phyloP scores from a whole-genome alignment of 257 asterid species.

The Nyctanthes arbortristis region DNA sequence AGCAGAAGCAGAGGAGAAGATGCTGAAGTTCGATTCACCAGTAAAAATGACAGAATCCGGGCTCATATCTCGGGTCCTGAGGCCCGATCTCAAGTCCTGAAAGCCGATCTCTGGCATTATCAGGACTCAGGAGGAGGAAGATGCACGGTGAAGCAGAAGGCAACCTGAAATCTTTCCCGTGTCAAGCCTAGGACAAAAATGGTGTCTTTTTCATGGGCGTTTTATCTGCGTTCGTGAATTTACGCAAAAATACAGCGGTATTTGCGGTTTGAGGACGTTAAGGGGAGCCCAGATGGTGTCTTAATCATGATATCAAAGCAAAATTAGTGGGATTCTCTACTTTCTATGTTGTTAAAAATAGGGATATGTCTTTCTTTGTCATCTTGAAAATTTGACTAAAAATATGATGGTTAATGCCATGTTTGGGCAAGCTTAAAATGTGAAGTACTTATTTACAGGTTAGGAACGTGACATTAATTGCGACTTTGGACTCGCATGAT shows the following conservation, averaged over 20 bases:
- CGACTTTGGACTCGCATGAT: too few relatives aligned
- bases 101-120: constrained; percentile 54
- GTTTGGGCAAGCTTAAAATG: not conserved
- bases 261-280: constrained; percentile 46
- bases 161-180: constrained; percentile 29
- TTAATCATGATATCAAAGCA: constrained; percentile 39
- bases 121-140: constrained; percentile 13
- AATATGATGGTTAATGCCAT: constrained; percentile 22
- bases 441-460: too few relatives aligned
- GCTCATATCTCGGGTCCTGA: constrained; percentile 70
- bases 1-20: constrained; percentile 85
- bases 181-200: constrained; percentile 12
- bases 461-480: too few relatives aligned
- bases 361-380: constrained; percentile 26
- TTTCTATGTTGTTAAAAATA: constrained; percentile 32
- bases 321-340: constrained; percentile 34
- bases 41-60: constrained; percentile 81
- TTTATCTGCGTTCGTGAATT: constrained; percentile 33
- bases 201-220: constrained; percentile 26
- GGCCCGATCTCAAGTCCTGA: constrained; percentile 54
- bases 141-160: too few relatives aligned
- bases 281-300: constrained; percentile 32
- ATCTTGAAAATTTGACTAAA: constrained; percentile 28
- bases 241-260: constrained; percentile 35
- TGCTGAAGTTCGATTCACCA: constrained; percentile 76